Evolutionary conservation across 1,284 basidiomycete species (phyloP), one percentile per base, ranked within the genome.

Genomic region (Cryptococcus sp.): DNA sequence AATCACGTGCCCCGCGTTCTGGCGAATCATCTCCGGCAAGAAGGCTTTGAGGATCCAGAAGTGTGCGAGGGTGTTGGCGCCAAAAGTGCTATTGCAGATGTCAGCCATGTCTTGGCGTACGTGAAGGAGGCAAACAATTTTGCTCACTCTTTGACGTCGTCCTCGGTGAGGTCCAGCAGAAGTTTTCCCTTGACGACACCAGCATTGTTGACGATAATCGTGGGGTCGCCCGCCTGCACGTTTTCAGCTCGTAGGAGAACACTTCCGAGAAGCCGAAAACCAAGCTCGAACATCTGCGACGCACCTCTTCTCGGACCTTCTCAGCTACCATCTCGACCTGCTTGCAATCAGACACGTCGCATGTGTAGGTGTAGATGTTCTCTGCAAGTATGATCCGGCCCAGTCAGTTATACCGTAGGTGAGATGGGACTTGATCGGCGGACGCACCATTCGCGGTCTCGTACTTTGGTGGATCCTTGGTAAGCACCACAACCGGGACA

Each of bases 31-130:
- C 39, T 82, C 82, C 1, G 95, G 95, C n/a, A 98, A 81, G 81
- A 98, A 96, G 1, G 88, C 88, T 69, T 94, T 92, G 44, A 95
- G 75, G 3, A 85, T 87, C 86, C 89, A 96, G 73, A 91, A 97
- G 70, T 94, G 90, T 2, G 89, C 83, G 0, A 96, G 77, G 1
- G 88, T 86, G 71, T 98, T 98, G 54, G 92, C 88, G 24, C 84
- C 84, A 68, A 98, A 90, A 0, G 93, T 94, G 67, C 93, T 96
- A 66, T 0, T 6, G 4, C 9, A 42, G 21, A 45, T 47, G 35
- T 33, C 3, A 20, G 35, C 13, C 45, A 18, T 24, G n/a, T 20
- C 15, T 21, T 5, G 3, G 20, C n/a, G 4, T 1, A 36, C 18
- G 50, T 28, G 13, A 50, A 20, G 18, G 9, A 6, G 8, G 8